phyloP scores from a whole-genome alignment of 1,284 basidiomycete species.

The Ganoderma multipileum region DNA sequence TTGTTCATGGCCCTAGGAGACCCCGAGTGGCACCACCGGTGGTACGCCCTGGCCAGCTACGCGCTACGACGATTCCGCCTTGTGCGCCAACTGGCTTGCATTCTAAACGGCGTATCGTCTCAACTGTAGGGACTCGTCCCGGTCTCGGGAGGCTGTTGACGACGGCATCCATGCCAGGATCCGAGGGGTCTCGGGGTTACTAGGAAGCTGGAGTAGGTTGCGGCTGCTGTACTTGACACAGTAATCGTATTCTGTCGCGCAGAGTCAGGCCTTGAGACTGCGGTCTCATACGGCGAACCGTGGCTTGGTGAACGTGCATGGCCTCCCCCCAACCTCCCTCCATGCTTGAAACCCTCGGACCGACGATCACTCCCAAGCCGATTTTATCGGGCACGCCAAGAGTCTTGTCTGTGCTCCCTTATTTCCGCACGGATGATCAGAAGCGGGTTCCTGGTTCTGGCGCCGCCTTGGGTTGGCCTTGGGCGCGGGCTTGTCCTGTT shows the following conservation, averaged over 20 bases:
- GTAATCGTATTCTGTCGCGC: constrained; percentile 1
- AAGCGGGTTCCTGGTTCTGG: background rate
- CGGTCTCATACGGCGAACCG: background rate
- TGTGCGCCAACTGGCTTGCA: background rate
- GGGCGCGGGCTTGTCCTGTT: constrained; percentile 10
- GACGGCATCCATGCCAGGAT: background rate
- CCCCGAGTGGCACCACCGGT: background rate
- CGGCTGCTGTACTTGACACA: background rate
- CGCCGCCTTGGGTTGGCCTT: constrained; percentile 1
- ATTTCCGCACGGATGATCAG: background rate
- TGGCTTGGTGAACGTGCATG: background rate
- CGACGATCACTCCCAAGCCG: background rate
- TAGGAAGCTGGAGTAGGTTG: background rate
- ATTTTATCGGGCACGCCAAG: background rate
- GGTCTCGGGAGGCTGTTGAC: background rate
- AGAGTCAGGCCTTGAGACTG: background rate
- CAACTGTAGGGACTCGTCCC: background rate
- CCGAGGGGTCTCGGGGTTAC: background rate
- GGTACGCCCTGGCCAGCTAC: background rate
- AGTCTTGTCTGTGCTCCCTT: background rate
- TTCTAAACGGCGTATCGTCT: background rate
- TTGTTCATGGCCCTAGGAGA: background rate
- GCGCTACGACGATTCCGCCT: background rate
- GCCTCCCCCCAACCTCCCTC: background rate
- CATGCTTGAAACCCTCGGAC: background rate